These are phyloP conservation scores for Spatholobus suberectus DNA, from an alignment of 306 rosid species.

Conservation along the genomic window DNA sequence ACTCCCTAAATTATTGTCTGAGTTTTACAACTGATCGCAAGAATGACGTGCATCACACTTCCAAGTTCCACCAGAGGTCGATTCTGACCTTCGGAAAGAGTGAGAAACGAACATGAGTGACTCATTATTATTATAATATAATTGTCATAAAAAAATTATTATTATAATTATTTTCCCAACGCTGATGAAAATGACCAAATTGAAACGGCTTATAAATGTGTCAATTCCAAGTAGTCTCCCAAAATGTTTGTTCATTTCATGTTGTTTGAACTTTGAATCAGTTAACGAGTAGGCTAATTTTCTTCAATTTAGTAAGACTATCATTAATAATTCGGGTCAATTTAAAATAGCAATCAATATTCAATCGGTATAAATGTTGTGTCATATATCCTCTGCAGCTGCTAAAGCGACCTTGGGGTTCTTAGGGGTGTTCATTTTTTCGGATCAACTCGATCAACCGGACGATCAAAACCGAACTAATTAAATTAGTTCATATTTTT, in stretches of 20 bases:
- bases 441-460: too few species aligned
- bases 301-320: not conserved
- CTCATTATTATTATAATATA: not conserved
- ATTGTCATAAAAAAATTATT: too few species aligned
- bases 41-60: conserved; percentile 15
- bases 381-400: conserved; percentile 1
- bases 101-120: not conserved
- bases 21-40: not conserved
- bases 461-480: too few species aligned
- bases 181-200: conserved; percentile 25
- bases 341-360: not conserved
- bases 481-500: too few species aligned
- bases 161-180: not conserved
- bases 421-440: too few species aligned
- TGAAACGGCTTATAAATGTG: conserved; percentile 5
- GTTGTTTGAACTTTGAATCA: not conserved
- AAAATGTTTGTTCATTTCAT: not conserved
- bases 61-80: not conserved
- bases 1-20: not conserved
- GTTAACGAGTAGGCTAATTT: not conserved
- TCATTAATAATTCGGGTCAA: not conserved
- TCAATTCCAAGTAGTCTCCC: not conserved
- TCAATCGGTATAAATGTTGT: not conserved
- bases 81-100: not conserved
- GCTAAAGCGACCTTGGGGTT: too few species aligned